These are phyloP conservation scores for Aspergillus sp. DNA, from an alignment of 2,329 filamentous ascomycete species.

Conservation along the genomic window DNA sequence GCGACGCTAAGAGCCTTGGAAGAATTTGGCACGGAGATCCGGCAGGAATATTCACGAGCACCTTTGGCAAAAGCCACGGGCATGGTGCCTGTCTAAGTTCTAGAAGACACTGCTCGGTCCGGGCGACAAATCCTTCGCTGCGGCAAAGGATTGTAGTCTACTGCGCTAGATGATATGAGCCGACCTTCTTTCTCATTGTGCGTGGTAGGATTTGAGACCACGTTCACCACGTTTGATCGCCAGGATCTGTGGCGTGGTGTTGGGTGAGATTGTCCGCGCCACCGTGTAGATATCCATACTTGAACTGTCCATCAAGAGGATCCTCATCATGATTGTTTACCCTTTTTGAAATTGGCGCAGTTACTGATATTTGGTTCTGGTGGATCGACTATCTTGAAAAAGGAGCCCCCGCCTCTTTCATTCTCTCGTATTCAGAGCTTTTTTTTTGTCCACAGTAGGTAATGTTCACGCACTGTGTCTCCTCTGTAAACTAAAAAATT, in stretches of 20 bases:
- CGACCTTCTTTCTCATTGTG: too few relatives aligned
- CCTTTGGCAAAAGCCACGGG: background rate
- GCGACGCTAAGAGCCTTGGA: background rate
- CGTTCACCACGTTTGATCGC: constrained; percentile 12
- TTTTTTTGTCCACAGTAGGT: too few relatives aligned
- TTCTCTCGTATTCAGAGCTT: too few relatives aligned
- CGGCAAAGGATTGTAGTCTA: background rate
- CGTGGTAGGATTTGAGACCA: background rate
- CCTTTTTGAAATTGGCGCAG: background rate
- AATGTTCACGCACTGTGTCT: background rate
- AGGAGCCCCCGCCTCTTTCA: too few relatives aligned
- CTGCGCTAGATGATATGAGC: background rate
- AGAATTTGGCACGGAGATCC: background rate
- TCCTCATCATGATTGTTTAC: background rate
- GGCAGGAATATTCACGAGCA: background rate
- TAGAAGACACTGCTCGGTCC: background rate
- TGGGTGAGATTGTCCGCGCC: constrained; percentile 4
- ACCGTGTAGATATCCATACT: background rate
- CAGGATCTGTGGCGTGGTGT: constrained; percentile 6
- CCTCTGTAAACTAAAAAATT: background rate
- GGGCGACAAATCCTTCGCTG: background rate
- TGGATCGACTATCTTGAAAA: background rate
- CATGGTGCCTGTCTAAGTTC: background rate
- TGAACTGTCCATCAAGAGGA: background rate
- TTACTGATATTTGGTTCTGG: background rate